Evolutionary conservation across 1,284 basidiomycete species (phyloP), one percentile per base, ranked within the genome.

Genomic region (Ceratobasidium sp.): DNA sequence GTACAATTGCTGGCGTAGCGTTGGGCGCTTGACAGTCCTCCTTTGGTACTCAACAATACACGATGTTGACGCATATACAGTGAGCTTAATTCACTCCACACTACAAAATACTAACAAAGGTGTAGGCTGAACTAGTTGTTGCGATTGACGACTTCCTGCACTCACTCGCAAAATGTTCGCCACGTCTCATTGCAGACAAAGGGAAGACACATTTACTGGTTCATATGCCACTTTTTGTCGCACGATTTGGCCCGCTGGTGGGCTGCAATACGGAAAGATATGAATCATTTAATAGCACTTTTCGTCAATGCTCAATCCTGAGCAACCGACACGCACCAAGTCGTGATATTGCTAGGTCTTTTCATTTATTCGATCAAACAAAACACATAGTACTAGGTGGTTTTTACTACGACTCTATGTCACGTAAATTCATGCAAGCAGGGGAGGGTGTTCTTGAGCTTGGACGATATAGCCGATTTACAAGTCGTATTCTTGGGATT

Each of bases 271-370:
- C 81, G 0, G 81, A 84, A 66, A 73, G 76, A 0, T 83, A 80
- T 74, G 82, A 84, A 55, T 78, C 75, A 21, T 83, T 79, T 70
- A 84, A 84, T 75, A 77, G 76, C 5, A 74, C 83, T 8, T 83
- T 83, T 71, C 76, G 81, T 0, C 63, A 73, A 6, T 81, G 80
- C 62, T 82, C 80, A 6, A 77, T 84, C 30, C 66, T 79, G 7
- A 81, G 79, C 28, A 84, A 84, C 57, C 81, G 81, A 44, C 79
- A 79, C 1, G 79, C 82, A 1, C 82, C 83, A 11, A 83, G 82
- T 71, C 80, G 78, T 14, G 82, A 84, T 63, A 84, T 84, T 43
- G 80, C 82, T 0, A 21, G 57, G 13, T 74, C 79, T 54, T 76
- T 83, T 9, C 76, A 13, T 3, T 35, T 16, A 28, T 64, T 64